Percentiles rank a stretch among this genome's conserved stretches.
Evolutionary conservation across 495 filamentous ascomycete species (phyloP).

Genomic region (Mycothermus thermophilus): DNA sequence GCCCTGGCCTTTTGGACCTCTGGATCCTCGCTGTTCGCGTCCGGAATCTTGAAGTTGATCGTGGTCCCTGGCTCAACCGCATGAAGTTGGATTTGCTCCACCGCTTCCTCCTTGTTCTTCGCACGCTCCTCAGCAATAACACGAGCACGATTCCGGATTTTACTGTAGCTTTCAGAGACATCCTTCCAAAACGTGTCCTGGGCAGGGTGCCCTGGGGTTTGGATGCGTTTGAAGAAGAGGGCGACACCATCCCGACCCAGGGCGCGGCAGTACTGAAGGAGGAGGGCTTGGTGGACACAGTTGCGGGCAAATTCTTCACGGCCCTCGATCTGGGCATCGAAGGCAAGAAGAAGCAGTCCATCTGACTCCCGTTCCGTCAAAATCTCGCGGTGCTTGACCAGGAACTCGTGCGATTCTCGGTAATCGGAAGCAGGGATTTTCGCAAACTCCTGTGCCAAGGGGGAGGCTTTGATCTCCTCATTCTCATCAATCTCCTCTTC

Average conservation of each 20-base stretch:
- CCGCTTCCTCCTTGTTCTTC: conserved; percentile 52
- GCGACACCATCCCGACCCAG: conserved; percentile 78
- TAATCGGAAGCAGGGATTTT: conserved; percentile 68
- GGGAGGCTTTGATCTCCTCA: conserved; percentile 57
- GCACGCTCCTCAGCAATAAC: conserved; percentile 58
- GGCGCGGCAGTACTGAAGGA: conserved; percentile 87
- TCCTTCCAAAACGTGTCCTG: conserved; percentile 83
- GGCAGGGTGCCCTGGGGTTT: conserved; percentile 85
- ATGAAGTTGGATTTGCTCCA: conserved; percentile 97
- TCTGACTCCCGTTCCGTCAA: conserved; percentile 82
- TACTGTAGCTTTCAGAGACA: conserved; percentile 70
- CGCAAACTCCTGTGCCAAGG: conserved; percentile 63
- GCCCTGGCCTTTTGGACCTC: conserved; percentile 50
- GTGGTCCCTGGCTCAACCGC: conserved; percentile 87
- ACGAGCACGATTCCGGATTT: conserved; percentile 63
- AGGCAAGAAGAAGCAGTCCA: conserved; percentile 77
- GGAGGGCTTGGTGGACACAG: conserved; percentile 85
- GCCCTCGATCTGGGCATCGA: conserved; percentile 66
- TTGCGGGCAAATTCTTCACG: conserved; percentile 65
- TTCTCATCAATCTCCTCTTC: conserved; percentile 50
- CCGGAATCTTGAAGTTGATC: conserved; percentile 76
- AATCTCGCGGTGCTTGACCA: conserved; percentile 58
- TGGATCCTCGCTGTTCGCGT: conserved; percentile 49
- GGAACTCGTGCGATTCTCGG: conserved; percentile 55
- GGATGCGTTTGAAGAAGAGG: conserved; percentile 93